Base-by-base conservation (phyloP, 495 filamentous ascomycete species). In the Daldinia grandis region DNA sequence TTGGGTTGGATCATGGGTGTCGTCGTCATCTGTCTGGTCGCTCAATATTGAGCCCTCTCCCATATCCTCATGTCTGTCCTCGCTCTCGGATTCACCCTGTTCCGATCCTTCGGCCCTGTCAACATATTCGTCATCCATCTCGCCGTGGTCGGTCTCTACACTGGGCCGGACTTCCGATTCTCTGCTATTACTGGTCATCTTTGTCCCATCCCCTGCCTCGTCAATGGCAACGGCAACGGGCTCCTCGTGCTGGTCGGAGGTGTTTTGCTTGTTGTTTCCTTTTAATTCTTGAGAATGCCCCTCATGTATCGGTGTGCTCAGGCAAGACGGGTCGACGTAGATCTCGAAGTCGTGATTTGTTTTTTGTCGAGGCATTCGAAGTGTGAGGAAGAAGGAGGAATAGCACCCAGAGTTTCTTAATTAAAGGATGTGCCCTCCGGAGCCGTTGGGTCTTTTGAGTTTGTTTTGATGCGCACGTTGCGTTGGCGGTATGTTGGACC, bases 301-400 rank as follows among this genome's bases (percentile, higher is more conserved):
- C 38, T 79, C 72, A 57, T 80, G 68, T 62, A 78, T 79, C 25
- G 76, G 76, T 5, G 76, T 75, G 61, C 68, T 78, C 50, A 79
- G 66, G 58, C 79, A 82, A 31, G 79, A 82, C 5, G 72, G 62
- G 69, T 84, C 80, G 60, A 82, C 78, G 77, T 80, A 78, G 58
- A 81, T 83, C 10, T 81, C 70, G 49, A 83, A 83, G 40, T 82
- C 77, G 62, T 71, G 62, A 37, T 79, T 74, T 3, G 73, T 58
- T 21, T 73, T 69, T 51, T 72, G 53, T 60, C 71, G 73, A 69
- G 69, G 55, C 69, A 78, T 77, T 56, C 42, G 44, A 64, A 54
- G 25, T 28, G 49, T 21, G 49, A 61, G 25, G 54, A 37, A 60
- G 50, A 35, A 47, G 9, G 30, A 38, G 47, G n/a, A 21, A 53